phyloP scores from a whole-genome alignment of 352 stramenopile species.

The Phytophthora syringae region DNA sequence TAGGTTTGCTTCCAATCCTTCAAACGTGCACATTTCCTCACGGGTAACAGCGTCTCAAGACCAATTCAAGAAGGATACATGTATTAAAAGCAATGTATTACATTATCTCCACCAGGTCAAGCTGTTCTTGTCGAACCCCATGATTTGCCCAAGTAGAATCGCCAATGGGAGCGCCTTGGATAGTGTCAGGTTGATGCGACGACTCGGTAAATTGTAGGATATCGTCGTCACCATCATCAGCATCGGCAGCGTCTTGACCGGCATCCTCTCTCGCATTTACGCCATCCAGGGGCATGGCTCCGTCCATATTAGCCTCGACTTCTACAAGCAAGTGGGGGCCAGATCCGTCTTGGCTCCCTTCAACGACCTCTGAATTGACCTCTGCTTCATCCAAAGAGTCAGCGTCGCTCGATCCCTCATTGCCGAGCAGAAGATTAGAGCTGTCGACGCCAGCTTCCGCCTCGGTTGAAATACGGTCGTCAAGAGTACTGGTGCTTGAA shows the following conservation, averaged over 20 bases:
- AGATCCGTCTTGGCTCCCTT: conserved; percentile 3
- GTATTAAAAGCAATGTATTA: neutral
- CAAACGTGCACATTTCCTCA: no score
- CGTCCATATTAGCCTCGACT: conserved; percentile 4
- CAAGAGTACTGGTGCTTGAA: conserved; percentile 11
- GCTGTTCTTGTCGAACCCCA: conserved; percentile 19
- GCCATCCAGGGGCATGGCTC: neutral
- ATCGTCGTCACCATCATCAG: conserved; percentile 3
- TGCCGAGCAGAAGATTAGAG: neutral
- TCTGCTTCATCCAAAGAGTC: conserved; percentile 2
- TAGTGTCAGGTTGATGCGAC: conserved; percentile 11
- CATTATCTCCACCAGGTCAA: conserved; percentile 28
- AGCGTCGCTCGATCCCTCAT: neutral
- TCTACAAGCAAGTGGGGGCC: conserved; percentile 1
- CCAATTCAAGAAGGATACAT: conserved; percentile 1
- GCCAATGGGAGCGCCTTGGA: conserved; percentile 11
- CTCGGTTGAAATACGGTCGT: conserved; percentile 7
- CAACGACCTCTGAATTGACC: neutral
- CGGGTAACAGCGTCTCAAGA: no score
- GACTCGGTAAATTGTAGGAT: neutral
- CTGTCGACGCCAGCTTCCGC: neutral
- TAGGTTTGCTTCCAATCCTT: no score
- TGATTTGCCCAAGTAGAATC: neutral
- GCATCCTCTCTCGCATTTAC: conserved; percentile 1
- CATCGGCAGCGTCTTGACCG: neutral